Conservation (phyloP, 2,329 filamentous ascomycete species). For the Ophiostoma populinum region DNA sequence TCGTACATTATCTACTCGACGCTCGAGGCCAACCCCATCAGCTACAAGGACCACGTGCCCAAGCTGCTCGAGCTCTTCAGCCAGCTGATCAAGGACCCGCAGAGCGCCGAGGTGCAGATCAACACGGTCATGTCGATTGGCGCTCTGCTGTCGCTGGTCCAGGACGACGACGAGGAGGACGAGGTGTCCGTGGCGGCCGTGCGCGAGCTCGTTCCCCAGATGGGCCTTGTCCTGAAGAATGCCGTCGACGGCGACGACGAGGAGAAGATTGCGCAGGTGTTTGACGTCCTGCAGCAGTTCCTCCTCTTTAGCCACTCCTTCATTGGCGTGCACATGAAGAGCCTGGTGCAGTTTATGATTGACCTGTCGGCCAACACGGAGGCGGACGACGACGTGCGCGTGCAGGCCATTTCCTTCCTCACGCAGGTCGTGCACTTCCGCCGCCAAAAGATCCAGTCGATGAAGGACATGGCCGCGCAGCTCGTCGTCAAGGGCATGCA, state of each 20-base stretch:
- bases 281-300: conserved; percentile 93
- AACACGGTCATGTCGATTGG: conserved; percentile 88
- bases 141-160: conserved; percentile 70
- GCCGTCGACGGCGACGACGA: conserved; percentile 67
- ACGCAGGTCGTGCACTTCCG: conserved; percentile 84
- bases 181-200: conserved; percentile 54
- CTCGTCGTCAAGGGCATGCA: conserved; percentile 77
- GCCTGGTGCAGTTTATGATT: conserved; percentile 87
- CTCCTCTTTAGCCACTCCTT: conserved; percentile 78
- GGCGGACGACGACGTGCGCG: conserved; percentile 68
- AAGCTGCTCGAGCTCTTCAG: conserved; percentile 71
- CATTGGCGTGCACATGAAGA: conserved; percentile 69
- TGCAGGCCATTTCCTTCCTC: conserved; percentile 83
- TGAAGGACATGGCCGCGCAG: conserved; percentile 67
- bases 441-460: conserved; percentile 86
- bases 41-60: conserved; percentile 64
- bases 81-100: conserved; percentile 74
- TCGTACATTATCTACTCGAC: conserved; percentile 89
- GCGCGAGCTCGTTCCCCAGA: conserved; percentile 64
- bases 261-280: conserved; percentile 74
- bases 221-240: conserved; percentile 80
- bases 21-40: conserved; percentile 70
- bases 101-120: conserved; percentile 82
- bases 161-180: conserved; percentile 80
- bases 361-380: conserved; percentile 62